Percentiles rank a stretch among this genome's conserved stretches.
phyloP scores from a whole-genome alignment of 768 basidiomycete genomes.

The Hygrophoropsis aurantiaca region DNA sequence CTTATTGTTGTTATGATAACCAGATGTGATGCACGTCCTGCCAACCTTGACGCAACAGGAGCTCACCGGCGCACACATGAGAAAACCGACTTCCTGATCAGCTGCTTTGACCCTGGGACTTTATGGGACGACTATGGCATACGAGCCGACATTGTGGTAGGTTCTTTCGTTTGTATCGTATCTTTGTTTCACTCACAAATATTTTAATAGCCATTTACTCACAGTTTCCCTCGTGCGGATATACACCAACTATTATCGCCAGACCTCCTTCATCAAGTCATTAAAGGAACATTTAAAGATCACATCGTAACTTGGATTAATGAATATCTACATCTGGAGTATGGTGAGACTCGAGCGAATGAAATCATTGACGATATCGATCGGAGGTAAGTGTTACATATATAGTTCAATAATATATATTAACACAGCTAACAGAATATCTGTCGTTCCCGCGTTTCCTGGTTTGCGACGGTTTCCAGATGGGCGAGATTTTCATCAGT shows the following conservation, averaged over 20 bases:
- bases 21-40: slow-evolving; percentile 13
- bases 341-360: slow-evolving; percentile 17
- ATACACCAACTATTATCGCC: slow-evolving; percentile 28
- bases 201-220: slow-evolving; percentile 36
- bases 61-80: slow-evolving; percentile 3
- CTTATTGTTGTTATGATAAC: too few species aligned
- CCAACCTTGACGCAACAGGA: slow-evolving; percentile 12
- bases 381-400: slow-evolving; percentile 23
- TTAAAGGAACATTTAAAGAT: slow-evolving; percentile 43
- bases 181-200: too few species aligned
- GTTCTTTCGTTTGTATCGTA: too few species aligned
- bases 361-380: slow-evolving; percentile 36
- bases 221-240: slow-evolving; percentile 29
- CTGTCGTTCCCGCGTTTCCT: slow-evolving; percentile 10
- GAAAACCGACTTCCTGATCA: slow-evolving; percentile 4
- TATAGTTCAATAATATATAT: neutral
- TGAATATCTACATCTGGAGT: slow-evolving; percentile 22
- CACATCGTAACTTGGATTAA: slow-evolving; percentile 38
- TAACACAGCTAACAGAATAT: slow-evolving; percentile 10
- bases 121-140: slow-evolving; percentile 20
- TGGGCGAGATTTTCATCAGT: slow-evolving; percentile 30
- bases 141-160: slow-evolving; percentile 11
- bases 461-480: slow-evolving; percentile 23
- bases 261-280: slow-evolving; percentile 37
- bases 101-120: neutral